phyloP scores from a whole-genome alignment of 2,329 filamentous ascomycete species.

The Cadophora gregata region DNA sequence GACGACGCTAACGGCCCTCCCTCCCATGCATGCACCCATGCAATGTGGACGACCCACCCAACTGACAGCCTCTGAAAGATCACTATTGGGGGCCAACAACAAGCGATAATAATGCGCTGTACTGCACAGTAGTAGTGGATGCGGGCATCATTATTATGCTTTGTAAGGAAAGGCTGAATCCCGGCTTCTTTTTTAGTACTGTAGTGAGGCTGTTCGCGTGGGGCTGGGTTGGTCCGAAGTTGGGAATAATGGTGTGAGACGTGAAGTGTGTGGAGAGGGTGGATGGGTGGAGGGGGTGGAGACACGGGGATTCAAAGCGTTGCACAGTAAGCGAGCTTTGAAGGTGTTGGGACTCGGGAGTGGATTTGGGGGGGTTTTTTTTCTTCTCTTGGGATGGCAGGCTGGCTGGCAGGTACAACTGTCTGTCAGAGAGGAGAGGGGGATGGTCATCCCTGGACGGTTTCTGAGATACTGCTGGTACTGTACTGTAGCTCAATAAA shows the following conservation, averaged over 20 bases:
- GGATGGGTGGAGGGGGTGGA: not conserved
- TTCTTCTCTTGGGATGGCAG: no score
- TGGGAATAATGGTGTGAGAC: no score
- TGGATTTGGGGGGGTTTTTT: no score
- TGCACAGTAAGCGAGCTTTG: constrained; percentile 14
- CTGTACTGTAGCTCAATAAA: no score
- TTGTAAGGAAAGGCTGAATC: not conserved
- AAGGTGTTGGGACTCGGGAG: not conserved
- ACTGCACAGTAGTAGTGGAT: no score
- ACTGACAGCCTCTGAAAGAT: constrained; percentile 4
- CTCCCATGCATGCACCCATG: no score
- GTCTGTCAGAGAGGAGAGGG: no score
- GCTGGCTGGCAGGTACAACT: no score
- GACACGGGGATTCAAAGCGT: constrained; percentile 17
- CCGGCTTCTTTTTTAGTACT: not conserved
- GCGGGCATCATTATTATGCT: constrained; percentile 12
- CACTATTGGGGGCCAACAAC: no score
- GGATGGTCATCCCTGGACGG: no score
- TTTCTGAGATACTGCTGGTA: no score
- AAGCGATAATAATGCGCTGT: no score
- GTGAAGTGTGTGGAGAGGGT: constrained; percentile 7
- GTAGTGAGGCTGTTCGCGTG: not conserved
- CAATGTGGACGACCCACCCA: not conserved
- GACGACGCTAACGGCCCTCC: constrained; percentile 9
- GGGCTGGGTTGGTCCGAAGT: constrained; percentile 18